phyloP scores from a whole-genome alignment of 2,329 filamentous ascomycete species.

The Monilinia polystroma region DNA sequence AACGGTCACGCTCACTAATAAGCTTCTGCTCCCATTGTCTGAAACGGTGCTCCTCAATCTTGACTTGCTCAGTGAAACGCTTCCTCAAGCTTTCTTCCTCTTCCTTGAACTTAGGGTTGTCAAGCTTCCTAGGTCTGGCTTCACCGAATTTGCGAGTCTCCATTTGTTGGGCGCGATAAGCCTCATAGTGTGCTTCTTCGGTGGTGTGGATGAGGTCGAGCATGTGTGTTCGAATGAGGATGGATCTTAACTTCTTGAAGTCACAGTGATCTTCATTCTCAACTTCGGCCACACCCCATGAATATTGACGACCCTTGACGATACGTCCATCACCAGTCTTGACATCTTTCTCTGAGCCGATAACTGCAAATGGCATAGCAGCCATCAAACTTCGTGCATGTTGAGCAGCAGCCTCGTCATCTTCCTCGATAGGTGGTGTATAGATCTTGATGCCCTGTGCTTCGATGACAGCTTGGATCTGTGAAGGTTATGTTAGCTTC shows the following conservation, averaged over 20 bases:
- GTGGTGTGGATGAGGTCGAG: slow-evolving; percentile 99
- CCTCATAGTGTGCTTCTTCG: slow-evolving; percentile 98
- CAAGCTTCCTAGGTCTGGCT: slow-evolving; percentile 92
- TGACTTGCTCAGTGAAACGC: slow-evolving; percentile 99
- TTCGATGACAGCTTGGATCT: slow-evolving; percentile 95
- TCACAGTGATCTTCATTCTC: slow-evolving; percentile 99
- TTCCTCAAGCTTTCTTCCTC: slow-evolving; percentile 98
- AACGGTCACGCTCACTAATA: slow-evolving; percentile 94
- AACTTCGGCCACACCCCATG: slow-evolving; percentile 98
- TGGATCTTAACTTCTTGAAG: slow-evolving; percentile 99
- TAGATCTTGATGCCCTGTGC: slow-evolving; percentile 99
- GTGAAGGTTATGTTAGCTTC: slow-evolving; percentile 37
- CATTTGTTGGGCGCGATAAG: slow-evolving; percentile 99
- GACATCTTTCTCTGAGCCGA: slow-evolving; percentile 98
- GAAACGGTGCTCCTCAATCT: slow-evolving; percentile 99
- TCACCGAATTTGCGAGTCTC: slow-evolving; percentile 99
- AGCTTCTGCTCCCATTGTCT: slow-evolving; percentile 99
- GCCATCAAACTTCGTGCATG: slow-evolving; percentile 93
- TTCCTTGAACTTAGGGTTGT: slow-evolving; percentile 99
- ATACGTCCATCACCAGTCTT: slow-evolving; percentile 94
- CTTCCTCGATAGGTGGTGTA: slow-evolving; percentile 94
- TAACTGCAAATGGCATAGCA: slow-evolving; percentile 98
- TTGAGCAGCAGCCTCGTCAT: slow-evolving; percentile 92
- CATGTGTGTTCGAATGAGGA: slow-evolving; percentile 99
- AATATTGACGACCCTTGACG: slow-evolving; percentile 98